Evolutionary conservation across 2,329 filamentous ascomycete species (phyloP).

Genomic region (Pseudogymnoascus pannorum): DNA sequence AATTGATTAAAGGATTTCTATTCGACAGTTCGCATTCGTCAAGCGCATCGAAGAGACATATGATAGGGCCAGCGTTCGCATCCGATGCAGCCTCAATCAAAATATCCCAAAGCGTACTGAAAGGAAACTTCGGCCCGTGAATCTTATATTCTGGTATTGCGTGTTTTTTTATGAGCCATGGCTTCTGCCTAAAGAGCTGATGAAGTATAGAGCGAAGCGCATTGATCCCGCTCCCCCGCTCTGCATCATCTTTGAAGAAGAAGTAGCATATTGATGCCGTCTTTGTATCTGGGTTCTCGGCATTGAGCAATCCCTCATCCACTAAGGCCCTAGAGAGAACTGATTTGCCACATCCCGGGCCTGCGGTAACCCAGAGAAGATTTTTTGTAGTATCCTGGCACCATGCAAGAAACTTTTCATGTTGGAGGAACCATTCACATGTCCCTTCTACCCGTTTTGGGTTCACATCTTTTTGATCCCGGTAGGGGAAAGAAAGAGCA

Average conservation of each 20-base stretch:
- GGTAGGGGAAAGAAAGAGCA: not conserved
- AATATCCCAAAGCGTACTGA: conserved; percentile 18
- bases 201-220: conserved; percentile 25
- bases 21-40: not conserved
- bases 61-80: not conserved
- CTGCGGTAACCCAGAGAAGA: conserved; percentile 30
- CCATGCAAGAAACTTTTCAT: conserved; percentile 27
- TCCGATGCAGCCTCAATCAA: conserved; percentile 12
- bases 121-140: conserved; percentile 12
- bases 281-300: not conserved
- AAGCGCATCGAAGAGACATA: not conserved
- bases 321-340: conserved; percentile 26
- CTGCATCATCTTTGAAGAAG: conserved; percentile 30
- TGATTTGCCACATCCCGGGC: conserved; percentile 32
- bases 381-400: conserved; percentile 16
- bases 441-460: conserved; percentile 25
- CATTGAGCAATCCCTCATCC: conserved; percentile 23
- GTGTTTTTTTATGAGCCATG: conserved; percentile 13
- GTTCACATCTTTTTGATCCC: conserved; percentile 25
- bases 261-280: conserved; percentile 26
- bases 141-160: conserved; percentile 4
- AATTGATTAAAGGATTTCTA: not conserved
- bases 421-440: conserved; percentile 30
- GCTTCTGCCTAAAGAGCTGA: conserved; percentile 22
- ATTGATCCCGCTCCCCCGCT: conserved; percentile 16